Percentiles rank a stretch among this genome's conserved stretches.
Evolutionary conservation across 352 stramenopile genomes (phyloP).

Genomic region (Phytophthora citricola): DNA sequence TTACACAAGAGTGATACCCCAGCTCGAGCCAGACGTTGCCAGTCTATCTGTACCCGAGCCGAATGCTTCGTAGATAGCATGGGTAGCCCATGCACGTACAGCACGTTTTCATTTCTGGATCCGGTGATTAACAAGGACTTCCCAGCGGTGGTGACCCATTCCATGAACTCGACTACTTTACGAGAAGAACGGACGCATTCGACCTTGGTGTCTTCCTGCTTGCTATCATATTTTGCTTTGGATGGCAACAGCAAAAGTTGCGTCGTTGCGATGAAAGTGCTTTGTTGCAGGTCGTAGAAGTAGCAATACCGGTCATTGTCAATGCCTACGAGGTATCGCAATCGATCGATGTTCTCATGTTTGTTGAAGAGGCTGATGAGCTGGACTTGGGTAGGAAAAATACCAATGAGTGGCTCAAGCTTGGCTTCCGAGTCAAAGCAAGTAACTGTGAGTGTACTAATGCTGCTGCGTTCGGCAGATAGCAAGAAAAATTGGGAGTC

Average conservation of each 20-base stretch:
- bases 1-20: conserved; percentile 44
- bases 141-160: conserved; percentile 29
- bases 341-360: conserved; percentile 5
- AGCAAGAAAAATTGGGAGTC: conserved; percentile 34
- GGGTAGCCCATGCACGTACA: conserved; percentile 58
- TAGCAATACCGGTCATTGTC: conserved; percentile 53
- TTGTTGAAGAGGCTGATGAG: conserved; percentile 28
- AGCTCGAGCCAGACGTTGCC: conserved; percentile 45
- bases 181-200: conserved; percentile 3
- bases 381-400: conserved; percentile 36
- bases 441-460: conserved; percentile 21
- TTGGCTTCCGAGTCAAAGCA: conserved; percentile 5
- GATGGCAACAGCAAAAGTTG: conserved; percentile 35
- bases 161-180: conserved; percentile 31
- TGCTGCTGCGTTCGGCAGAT: conserved; percentile 19
- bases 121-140: conserved; percentile 44
- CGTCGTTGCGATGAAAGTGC: conserved; percentile 41
- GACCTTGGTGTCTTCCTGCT: too few relatives aligned
- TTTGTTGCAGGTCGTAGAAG: conserved; percentile 44
- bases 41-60: conserved; percentile 40
- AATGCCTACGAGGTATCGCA: conserved; percentile 42
- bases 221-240: not conserved
- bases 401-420: conserved; percentile 22
- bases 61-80: conserved; percentile 42
- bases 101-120: conserved; percentile 20